Evolutionary conservation across 148 eudicot genomes (phyloP).

Genomic region (Pouteria glomerata): DNA sequence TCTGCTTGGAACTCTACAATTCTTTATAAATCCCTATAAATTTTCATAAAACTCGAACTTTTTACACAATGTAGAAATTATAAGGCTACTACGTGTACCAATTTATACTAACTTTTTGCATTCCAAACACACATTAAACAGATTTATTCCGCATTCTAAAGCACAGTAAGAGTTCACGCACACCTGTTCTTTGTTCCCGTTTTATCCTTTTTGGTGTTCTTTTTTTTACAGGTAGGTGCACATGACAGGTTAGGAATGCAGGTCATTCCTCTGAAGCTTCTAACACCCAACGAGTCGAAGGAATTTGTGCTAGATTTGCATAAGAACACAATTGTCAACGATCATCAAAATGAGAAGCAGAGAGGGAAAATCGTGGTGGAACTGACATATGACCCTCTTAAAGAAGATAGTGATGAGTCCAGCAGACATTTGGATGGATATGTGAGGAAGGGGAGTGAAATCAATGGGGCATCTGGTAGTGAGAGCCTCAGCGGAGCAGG

Average conservation of each 20-base stretch:
- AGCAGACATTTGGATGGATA: constrained; percentile 21
- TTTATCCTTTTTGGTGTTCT: background rate
- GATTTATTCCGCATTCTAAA: no score
- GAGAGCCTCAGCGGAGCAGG: constrained; percentile 57
- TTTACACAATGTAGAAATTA: no score
- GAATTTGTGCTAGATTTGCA: constrained; percentile 62
- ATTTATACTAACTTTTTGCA: no score
- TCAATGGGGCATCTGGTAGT: constrained; percentile 16
- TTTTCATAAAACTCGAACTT: no score
- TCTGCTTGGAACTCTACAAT: no score
- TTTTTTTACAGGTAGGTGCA: constrained; percentile 56
- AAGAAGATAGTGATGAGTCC: constrained; percentile 38
- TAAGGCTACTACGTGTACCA: no score
- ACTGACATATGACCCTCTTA: constrained; percentile 65
- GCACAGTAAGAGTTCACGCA: background rate
- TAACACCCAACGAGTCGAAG: constrained; percentile 50
- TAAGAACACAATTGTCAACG: constrained; percentile 36
- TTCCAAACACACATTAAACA: no score
- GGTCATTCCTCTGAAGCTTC: constrained; percentile 52
- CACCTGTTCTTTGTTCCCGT: no score
- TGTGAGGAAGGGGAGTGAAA: constrained; percentile 24
- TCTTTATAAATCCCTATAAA: no score
- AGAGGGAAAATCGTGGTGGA: constrained; percentile 66
- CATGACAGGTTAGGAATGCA: constrained; percentile 80
- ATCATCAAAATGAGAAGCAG: constrained; percentile 48